A percentile compares a stretch with the other conserved stretches of the same genome.
Evolutionary conservation across 495 filamentous ascomycete genomes (phyloP).

Genomic region (Podospora comata): DNA sequence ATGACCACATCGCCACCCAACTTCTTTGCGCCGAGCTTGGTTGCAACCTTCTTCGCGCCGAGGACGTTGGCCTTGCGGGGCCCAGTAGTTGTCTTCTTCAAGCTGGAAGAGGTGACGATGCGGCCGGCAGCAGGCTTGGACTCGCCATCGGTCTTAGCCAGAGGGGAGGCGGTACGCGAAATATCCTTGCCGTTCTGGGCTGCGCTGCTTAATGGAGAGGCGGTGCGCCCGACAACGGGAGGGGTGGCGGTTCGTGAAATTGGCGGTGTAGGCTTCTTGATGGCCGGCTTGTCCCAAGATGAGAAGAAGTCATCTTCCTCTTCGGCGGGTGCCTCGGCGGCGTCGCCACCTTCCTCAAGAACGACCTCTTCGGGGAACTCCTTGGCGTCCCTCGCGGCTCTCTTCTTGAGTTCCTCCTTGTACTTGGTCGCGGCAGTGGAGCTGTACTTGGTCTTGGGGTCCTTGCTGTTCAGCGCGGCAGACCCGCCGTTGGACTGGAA

Average conservation of each 20-base stretch:
- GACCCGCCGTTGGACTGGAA: conserved; percentile 94
- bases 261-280: conserved; percentile 94
- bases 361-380: conserved; percentile 88
- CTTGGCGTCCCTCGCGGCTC: conserved; percentile 73
- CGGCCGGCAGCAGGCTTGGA: conserved; percentile 57
- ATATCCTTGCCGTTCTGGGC: conserved; percentile 64
- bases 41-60: conserved; percentile 63
- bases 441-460: conserved; percentile 93
- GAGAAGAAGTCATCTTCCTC: conserved; percentile 98
- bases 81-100: conserved; percentile 60
- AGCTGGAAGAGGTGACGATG: conserved; percentile 63
- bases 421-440: conserved; percentile 88
- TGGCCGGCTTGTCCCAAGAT: conserved; percentile 95
- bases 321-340: conserved; percentile 67
- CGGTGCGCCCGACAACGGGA: conserved; percentile 75
- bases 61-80: conserved; percentile 80
- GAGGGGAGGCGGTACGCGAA: conserved; percentile 74
- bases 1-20: conserved; percentile 64
- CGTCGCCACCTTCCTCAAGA: conserved; percentile 69
- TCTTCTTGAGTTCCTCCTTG: conserved; percentile 86
- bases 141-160: conserved; percentile 57
- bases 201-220: conserved; percentile 74
- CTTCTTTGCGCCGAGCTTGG: conserved; percentile 91
- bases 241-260: conserved; percentile 88
- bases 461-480: conserved; percentile 90